A percentile compares a stretch with the other conserved stretches of the same genome.
phyloP scores from a whole-genome alignment of 73 alveolate species.

The Paramecium biaurelia region DNA sequence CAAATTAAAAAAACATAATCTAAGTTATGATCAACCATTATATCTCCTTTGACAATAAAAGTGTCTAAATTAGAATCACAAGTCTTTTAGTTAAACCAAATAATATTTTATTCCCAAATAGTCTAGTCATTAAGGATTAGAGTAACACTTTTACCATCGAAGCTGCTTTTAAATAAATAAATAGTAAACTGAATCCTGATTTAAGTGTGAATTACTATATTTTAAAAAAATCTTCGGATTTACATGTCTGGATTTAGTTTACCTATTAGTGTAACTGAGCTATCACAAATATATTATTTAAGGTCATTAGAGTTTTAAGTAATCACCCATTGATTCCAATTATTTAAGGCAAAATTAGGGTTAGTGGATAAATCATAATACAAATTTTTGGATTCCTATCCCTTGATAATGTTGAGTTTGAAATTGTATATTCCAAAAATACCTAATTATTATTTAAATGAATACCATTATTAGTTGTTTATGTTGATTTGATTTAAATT shows the following conservation, averaged over 20 bases:
- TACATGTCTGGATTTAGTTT: neutral
- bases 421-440: neutral
- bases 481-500: neutral
- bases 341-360: neutral
- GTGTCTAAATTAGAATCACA: neutral
- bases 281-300: neutral
- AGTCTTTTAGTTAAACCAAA: neutral
- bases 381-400: neutral
- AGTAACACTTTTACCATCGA: neutral
- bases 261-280: neutral
- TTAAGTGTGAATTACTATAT: neutral
- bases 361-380: neutral
- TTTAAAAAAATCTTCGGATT: neutral
- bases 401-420: neutral
- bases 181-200: neutral
- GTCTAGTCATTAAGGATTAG: neutral
- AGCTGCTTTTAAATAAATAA: neutral
- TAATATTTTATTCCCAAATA: neutral
- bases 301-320: neutral
- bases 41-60: neutral
- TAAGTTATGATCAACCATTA: neutral
- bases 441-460: neutral
- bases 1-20: neutral
- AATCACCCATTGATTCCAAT: neutral
- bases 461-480: neutral